Evolutionary conservation across 192 early-diverging fungal genomes (phyloP).

Genomic region (Backusella psychrophila): DNA sequence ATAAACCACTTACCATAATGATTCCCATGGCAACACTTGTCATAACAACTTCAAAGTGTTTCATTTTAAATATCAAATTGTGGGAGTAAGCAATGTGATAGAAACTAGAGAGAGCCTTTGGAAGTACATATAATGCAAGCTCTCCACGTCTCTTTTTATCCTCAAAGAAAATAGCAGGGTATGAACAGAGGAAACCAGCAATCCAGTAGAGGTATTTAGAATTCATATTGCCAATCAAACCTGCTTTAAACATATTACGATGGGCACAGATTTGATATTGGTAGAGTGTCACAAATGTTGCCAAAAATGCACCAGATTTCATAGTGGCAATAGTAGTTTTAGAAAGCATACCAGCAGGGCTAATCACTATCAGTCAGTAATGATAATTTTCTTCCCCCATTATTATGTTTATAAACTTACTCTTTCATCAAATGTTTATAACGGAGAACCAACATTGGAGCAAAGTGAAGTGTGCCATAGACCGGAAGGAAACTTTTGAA

Average conservation of each 20-base stretch:
- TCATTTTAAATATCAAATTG: constrained; percentile 54
- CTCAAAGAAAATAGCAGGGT: constrained; percentile 66
- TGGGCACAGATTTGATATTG: constrained; percentile 67
- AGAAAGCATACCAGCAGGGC: constrained; percentile 48
- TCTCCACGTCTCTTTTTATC: constrained; percentile 64
- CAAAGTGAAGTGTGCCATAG: constrained; percentile 73
- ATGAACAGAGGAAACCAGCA: constrained; percentile 55
- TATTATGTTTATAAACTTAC: constrained; percentile 38
- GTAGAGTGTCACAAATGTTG: constrained; percentile 62
- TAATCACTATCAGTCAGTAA: constrained; percentile 16
- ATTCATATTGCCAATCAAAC: constrained; percentile 39
- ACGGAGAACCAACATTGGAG: constrained; percentile 67
- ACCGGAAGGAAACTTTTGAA: constrained; percentile 56
- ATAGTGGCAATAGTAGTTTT: constrained; percentile 53
- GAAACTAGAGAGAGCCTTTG: constrained; percentile 65
- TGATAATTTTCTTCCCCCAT: neutral
- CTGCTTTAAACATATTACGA: constrained; percentile 51
- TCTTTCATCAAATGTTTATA: constrained; percentile 51
- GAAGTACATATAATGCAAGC: constrained; percentile 76
- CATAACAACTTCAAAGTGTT: constrained; percentile 62
- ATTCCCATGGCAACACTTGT: constrained; percentile 63
- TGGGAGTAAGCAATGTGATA: constrained; percentile 65
- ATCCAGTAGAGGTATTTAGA: constrained; percentile 64
- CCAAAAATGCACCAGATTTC: constrained; percentile 63
- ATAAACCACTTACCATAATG: constrained; percentile 59